Evolutionary conservation across 179 eudicot species (phyloP), one percentile per base, ranked within the genome.

Genomic region (Corrigiola litoralis): DNA sequence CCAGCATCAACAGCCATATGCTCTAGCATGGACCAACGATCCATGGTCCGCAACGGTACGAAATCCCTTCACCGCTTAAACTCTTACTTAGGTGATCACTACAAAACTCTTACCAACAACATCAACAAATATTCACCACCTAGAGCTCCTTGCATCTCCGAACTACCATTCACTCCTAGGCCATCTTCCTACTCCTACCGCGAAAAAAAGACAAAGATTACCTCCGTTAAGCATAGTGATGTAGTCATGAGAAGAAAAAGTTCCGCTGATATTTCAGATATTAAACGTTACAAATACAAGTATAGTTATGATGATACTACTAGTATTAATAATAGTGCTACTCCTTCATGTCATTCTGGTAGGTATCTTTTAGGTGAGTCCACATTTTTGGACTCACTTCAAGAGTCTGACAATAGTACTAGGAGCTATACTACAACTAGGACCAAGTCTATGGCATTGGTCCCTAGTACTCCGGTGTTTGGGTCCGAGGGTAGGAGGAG

Each of bases 1-100:
- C 95, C 95, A 28, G 81, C 97, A 29, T 88, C 95, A 61, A 90
- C 97, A 33, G 92, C 97, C 72, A 85, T 90, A 49, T 85, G 91
- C 37, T 83, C 97, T 2, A 87, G 82, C 79, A 74, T 73, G 61
- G 77, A 82, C 61, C 87, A 69, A 31, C 77, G 72, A 6, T 57
- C 82, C 75, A 76, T 80, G 66, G 74, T 87, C 46, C 80, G 80
- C 25, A 80, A 67, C 47, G 81, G 75, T 32, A 56, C 73, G 41
- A 87, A 68, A 16, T 56, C 75, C 14, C 63, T 57, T 21, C 75
- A 68, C 36, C 80, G 72, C 24, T 53, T 71, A 0, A 51, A 71
- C 29, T 76, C 86, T 4, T 76, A 82, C 60, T 44, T 75, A 0
- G 72, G 80, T 16, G 76, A 84, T 18, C 76, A 72, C 4, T 87